Evolutionary conservation across 345 rosid species (phyloP).

Genomic region (Euphorbia pulcherrima): DNA sequence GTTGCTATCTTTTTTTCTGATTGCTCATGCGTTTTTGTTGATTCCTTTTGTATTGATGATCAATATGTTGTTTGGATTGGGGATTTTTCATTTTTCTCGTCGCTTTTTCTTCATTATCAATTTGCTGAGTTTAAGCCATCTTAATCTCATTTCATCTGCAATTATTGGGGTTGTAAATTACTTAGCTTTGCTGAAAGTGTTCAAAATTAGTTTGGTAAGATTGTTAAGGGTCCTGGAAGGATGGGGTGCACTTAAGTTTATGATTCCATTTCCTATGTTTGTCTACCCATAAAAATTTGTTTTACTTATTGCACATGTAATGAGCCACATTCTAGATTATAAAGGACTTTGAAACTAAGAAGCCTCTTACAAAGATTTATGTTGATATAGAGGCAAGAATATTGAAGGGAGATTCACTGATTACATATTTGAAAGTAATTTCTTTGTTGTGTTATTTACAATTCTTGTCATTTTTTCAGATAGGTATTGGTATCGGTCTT

Average conservation of each 20-base stretch:
- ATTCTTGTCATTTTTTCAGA: no score
- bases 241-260: not conserved
- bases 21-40: no score
- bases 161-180: no score
- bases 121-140: no score
- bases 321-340: slow-evolving; percentile 12
- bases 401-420: slow-evolving; percentile 91
- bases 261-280: not conserved
- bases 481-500: no score
- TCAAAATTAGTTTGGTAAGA: not conserved
- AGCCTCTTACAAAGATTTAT: slow-evolving; percentile 91
- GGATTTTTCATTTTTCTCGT: no score
- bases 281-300: not conserved
- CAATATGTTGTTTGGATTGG: no score
- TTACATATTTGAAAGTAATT: slow-evolving; percentile 85
- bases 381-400: slow-evolving; percentile 78
- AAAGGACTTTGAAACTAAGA: slow-evolving; percentile 84
- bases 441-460: slow-evolving; percentile 8
- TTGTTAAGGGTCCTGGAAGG: not conserved
- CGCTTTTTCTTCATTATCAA: no score
- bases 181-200: not conserved
- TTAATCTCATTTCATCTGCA: no score
- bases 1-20: no score
- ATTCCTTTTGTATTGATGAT: no score
- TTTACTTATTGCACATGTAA: slow-evolving; percentile 14